Evolutionary conservation across 1,284 basidiomycete species (phyloP).

Genomic region (Puccinia brachypodii): DNA sequence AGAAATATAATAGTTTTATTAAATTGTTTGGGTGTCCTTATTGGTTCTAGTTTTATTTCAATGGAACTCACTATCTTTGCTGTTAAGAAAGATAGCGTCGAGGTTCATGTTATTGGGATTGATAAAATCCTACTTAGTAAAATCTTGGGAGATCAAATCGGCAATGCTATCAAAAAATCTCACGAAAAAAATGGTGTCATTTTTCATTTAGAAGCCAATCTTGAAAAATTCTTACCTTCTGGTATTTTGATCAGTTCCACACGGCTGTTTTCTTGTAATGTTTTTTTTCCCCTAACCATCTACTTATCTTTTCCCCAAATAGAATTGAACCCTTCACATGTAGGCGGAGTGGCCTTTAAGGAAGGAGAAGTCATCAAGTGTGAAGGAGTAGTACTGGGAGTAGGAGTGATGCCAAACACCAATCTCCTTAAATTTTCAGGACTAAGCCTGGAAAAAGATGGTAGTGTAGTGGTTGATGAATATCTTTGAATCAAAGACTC

Average conservation of each 20-base stretch:
- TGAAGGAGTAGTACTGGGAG: conserved; percentile 82
- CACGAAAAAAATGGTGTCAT: conserved; percentile 55
- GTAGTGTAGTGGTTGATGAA: conserved; percentile 78
- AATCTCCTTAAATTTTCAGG: conserved; percentile 73
- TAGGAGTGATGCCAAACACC: conserved; percentile 83
- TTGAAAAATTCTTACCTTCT: conserved; percentile 53
- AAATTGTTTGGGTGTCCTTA: too few species aligned
- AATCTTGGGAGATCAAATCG: conserved; percentile 78
- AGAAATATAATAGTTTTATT: too few species aligned
- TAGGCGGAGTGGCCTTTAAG: conserved; percentile 68
- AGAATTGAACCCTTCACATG: conserved; percentile 56
- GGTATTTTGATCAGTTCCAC: conserved; percentile 58
- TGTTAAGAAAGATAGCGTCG: conserved; percentile 65
- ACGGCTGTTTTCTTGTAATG: conserved; percentile 60
- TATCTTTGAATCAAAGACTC: conserved; percentile 68
- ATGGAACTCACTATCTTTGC: conserved; percentile 84
- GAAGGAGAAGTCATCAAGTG: conserved; percentile 68
- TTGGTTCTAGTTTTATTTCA: conserved; percentile 88
- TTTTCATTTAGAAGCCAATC: conserved; percentile 55
- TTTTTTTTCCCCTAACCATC: conserved; percentile 51
- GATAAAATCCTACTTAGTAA: conserved; percentile 78
- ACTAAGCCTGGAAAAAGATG: conserved; percentile 63
- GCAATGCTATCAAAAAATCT: conserved; percentile 70
- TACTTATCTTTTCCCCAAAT: conserved; percentile 48
- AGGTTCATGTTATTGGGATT: conserved; percentile 80